A percentile compares a stretch with the other conserved stretches of the same genome.
These are phyloP conservation scores for Fomitopsis pinicola DNA, from an alignment of 1,284 basidiomycete species.

Conservation along the genomic window DNA sequence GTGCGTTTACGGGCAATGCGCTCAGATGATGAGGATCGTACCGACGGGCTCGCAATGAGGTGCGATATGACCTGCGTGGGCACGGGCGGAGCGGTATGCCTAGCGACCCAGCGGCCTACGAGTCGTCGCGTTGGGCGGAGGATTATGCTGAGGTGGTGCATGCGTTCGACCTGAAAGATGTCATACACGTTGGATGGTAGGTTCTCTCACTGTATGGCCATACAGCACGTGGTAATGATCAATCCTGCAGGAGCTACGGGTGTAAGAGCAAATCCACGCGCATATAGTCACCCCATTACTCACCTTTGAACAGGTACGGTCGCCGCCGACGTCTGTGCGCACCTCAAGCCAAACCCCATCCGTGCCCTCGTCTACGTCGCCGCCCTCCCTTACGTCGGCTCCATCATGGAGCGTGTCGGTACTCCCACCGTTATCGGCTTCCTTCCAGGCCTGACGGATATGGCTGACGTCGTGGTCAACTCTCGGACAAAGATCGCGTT, in stretches of 20 bases:
- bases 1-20: constrained; percentile 17
- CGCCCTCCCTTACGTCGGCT: constrained; percentile 16
- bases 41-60: constrained; percentile 10
- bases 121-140: constrained; percentile 19
- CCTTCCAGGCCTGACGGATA: constrained; percentile 11
- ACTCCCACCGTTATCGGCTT: constrained; percentile 13
- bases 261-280: not conserved
- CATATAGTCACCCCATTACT: not conserved
- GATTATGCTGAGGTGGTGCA: constrained; percentile 24
- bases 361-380: constrained; percentile 18
- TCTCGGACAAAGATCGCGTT: constrained; percentile 16
- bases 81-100: constrained; percentile 26
- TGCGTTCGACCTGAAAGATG: constrained; percentile 20
- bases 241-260: constrained; percentile 3
- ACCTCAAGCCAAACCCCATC: constrained; percentile 13
- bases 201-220: constrained; percentile 2
- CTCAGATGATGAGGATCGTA: not conserved
- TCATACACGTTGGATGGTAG: constrained; percentile 25
- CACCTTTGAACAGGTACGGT: constrained; percentile 11
- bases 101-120: constrained; percentile 13
- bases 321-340: constrained; percentile 17
- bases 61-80: constrained; percentile 30
- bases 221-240: not conserved
- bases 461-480: constrained; percentile 12
- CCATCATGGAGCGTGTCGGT: constrained; percentile 10